A percentile compares a stretch with the other conserved stretches of the same genome.
Evolutionary conservation across 441 rosid genomes (phyloP).

Genomic region (Sinapis alba): DNA sequence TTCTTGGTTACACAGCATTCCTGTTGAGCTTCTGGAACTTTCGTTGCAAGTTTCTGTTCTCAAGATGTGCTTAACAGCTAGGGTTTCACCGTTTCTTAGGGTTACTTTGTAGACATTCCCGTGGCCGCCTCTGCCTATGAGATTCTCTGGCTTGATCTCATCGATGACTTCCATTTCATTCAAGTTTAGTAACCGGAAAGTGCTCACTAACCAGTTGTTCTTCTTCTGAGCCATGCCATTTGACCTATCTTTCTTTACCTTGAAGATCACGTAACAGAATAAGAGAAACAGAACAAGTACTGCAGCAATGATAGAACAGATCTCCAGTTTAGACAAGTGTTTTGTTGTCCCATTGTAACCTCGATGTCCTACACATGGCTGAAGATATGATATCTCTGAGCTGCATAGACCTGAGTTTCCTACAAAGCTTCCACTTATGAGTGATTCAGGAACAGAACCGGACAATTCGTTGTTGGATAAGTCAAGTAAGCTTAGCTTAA

Average conservation of each 20-base stretch:
- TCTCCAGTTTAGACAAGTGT: conserved; percentile 32
- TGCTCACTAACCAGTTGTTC: conserved; percentile 52
- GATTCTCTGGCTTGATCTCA: conserved; percentile 51
- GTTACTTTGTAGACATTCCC: conserved; percentile 66
- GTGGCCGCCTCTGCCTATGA: conserved; percentile 65
- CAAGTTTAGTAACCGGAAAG: conserved; percentile 49
- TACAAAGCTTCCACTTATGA: conserved; percentile 46
- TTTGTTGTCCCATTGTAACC: conserved; percentile 24
- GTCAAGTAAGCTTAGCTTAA: conserved; percentile 60
- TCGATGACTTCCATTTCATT: conserved; percentile 55
- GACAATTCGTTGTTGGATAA: conserved; percentile 53
- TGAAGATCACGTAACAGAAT: conserved; percentile 39
- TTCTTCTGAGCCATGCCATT: conserved; percentile 36
- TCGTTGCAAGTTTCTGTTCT: conserved; percentile 20
- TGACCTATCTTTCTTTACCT: conserved; percentile 33
- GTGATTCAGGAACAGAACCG: conserved; percentile 55
- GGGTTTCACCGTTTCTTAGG: conserved; percentile 48
- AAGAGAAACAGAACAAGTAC: conserved; percentile 37
- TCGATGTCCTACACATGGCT: conserved; percentile 40
- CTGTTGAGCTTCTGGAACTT: conserved; percentile 41
- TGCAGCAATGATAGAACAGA: conserved; percentile 40
- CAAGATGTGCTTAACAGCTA: conserved; percentile 70
- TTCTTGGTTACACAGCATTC: conserved; percentile 41
- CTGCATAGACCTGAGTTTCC: conserved; percentile 61
- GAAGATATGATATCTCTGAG: conserved; percentile 39